Conservation (phyloP, 148 eudicot species). For the Vaccinium darrowii region DNA sequence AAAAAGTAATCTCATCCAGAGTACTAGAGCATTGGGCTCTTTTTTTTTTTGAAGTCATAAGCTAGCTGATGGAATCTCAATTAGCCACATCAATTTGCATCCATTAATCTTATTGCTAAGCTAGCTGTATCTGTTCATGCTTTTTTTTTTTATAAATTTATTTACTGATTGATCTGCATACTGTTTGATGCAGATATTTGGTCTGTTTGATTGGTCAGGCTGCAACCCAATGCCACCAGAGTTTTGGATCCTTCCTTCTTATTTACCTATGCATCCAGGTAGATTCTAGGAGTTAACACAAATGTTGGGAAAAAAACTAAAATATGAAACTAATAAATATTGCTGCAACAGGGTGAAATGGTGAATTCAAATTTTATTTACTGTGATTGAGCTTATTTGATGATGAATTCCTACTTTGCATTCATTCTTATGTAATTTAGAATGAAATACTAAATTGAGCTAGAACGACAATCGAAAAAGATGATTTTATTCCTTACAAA, state of each 20-base stretch:
- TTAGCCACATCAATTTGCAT: too few relatives aligned
- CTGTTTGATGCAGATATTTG: constrained; percentile 29
- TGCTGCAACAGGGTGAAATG: not conserved
- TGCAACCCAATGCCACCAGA: constrained; percentile 46
- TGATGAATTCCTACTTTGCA: not conserved
- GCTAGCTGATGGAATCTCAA: too few relatives aligned
- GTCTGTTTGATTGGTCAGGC: constrained; percentile 45
- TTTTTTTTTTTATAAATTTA: not conserved
- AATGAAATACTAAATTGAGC: not conserved
- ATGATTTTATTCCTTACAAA: not conserved
- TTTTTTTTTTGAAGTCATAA: too few relatives aligned
- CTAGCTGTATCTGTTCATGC: not conserved
- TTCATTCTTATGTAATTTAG: not conserved
- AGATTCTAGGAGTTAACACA: not conserved
- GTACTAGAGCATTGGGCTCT: too few relatives aligned
- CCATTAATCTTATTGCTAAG: too few relatives aligned
- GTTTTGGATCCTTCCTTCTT: constrained; percentile 39
- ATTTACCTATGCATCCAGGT: constrained; percentile 43
- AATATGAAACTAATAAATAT: not conserved
- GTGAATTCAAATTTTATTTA: not conserved
- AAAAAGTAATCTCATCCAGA: not conserved
- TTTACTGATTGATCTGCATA: not conserved
- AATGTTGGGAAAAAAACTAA: not conserved
- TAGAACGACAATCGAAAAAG: too few relatives aligned
- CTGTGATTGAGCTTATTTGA: not conserved